Evolutionary conservation across 331 rosid genomes (phyloP), one percentile per base, ranked within the genome.

Genomic region (Stylosanthes scabra): DNA sequence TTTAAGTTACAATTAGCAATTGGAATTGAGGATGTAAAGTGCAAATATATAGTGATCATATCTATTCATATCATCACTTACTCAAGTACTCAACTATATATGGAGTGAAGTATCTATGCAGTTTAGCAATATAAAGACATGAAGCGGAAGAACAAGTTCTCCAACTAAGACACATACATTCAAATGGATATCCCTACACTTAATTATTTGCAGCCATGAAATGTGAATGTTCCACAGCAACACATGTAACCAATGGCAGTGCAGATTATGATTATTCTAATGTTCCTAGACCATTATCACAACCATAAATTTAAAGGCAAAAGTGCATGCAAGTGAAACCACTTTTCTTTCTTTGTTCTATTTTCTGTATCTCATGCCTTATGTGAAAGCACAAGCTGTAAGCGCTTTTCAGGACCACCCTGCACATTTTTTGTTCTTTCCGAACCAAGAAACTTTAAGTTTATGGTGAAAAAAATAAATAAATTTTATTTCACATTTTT

Each of bases 191-290:
- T 28, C 14, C 5, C 25, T 8, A 29, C 64, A 14, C 46, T 37
- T 8, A 40, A 6, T 10, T 27, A 2, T 14, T 75, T 45, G 54
- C 29, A 55, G 49, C 65, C 79, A 56, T 27, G 46, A 40, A 15
- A 51, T 8, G 9, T 50, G 60, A 62, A 71, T 12, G 59, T 29
- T 64, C 59, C 59, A 27, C 1, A 2, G 20, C 29, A 15, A 39
- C 55, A 7, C 74, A 68, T 68, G 63, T 54, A 68, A 74, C 66
- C 27, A 66, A 75, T 56, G 60, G n/a, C 31, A 49, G 31, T 66
- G 74, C 61, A 57, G 45, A 75, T 66, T 28, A 14, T 44, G 58
- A 57, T 57, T 28, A 55, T 58, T 67, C 68, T 44, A 4, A 41
- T 70, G 10, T 12, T 70, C 65, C 56, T 70, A 29, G 20, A 49